These are phyloP conservation scores for Meredithiella fracta DNA, from an alignment of 2,329 filamentous ascomycete genomes.

Conservation along the genomic window DNA sequence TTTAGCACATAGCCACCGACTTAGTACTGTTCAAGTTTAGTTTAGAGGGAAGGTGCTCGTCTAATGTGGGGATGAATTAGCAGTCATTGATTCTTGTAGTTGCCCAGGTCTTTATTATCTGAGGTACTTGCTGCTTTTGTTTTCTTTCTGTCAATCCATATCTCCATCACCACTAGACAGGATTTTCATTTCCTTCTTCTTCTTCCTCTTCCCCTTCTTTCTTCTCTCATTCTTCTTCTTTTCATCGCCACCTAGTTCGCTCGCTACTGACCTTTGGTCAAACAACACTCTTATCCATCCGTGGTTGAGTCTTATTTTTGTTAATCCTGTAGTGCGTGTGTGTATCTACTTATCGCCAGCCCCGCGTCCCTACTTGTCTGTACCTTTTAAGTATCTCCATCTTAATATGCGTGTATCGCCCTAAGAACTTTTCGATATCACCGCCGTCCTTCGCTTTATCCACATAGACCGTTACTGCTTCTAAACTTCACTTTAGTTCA, in stretches of 20 bases:
- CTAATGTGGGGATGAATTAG: background rate
- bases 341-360: background rate
- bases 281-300: background rate
- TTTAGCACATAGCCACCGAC: background rate
- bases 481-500: background rate
- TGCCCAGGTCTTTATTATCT: constrained; percentile 9
- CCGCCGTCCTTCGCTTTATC: background rate
- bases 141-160: constrained; percentile 1
- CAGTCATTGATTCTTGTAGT: background rate
- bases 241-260: constrained; percentile 6
- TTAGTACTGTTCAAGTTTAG: background rate
- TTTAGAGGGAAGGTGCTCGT: background rate
- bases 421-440: background rate
- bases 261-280: constrained; percentile 11
- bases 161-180: constrained; percentile 5
- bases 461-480: background rate
- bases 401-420: background rate
- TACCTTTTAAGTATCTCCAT: background rate
- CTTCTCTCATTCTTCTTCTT: constrained; percentile 6
- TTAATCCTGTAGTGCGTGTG: constrained; percentile 1
- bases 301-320: background rate
- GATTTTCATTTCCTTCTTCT: constrained; percentile 4
- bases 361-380: background rate
- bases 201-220: constrained; percentile 7
- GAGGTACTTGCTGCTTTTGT: constrained; percentile 4